phyloP scores from a whole-genome alignment of 352 stramenopile species.

The Globisporangium polare region DNA sequence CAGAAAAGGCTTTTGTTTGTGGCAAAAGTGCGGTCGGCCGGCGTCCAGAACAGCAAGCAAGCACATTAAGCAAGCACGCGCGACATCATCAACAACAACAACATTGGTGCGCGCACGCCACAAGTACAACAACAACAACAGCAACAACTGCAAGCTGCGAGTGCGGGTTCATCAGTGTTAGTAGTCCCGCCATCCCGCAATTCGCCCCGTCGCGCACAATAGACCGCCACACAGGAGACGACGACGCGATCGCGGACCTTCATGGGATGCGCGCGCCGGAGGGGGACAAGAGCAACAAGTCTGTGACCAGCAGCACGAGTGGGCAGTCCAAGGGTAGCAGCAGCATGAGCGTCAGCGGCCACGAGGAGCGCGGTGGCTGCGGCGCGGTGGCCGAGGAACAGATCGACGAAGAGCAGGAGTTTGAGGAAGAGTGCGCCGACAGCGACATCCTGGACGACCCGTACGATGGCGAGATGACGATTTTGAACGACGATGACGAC shows the following conservation, averaged over 20 bases:
- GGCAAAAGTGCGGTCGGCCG: constrained; percentile 5
- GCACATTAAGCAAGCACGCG: too few relatives aligned
- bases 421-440: constrained; percentile 38
- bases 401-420: constrained; percentile 16
- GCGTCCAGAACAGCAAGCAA: not conserved
- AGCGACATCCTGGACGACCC: constrained; percentile 50
- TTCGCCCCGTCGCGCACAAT: not conserved
- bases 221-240: constrained; percentile 1
- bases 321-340: constrained; percentile 12
- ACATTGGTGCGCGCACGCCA: not conserved
- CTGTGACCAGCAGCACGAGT: constrained; percentile 2
- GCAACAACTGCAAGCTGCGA: not conserved
- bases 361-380: constrained; percentile 4
- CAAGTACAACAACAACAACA: not conserved
- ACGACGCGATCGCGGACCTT: constrained; percentile 17
- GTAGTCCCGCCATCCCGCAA: not conserved
- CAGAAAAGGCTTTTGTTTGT: not conserved
- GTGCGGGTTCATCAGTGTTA: not conserved
- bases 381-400: constrained; percentile 18
- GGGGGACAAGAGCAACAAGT: constrained; percentile 23
- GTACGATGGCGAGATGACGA: constrained; percentile 52
- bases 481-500: constrained; percentile 62
- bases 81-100: too few relatives aligned
- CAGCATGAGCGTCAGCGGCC: not conserved
- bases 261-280: constrained; percentile 43